Evolutionary conservation across 2,329 filamentous ascomycete genomes (phyloP).

Genomic region (Colletotrichum tropicicola): DNA sequence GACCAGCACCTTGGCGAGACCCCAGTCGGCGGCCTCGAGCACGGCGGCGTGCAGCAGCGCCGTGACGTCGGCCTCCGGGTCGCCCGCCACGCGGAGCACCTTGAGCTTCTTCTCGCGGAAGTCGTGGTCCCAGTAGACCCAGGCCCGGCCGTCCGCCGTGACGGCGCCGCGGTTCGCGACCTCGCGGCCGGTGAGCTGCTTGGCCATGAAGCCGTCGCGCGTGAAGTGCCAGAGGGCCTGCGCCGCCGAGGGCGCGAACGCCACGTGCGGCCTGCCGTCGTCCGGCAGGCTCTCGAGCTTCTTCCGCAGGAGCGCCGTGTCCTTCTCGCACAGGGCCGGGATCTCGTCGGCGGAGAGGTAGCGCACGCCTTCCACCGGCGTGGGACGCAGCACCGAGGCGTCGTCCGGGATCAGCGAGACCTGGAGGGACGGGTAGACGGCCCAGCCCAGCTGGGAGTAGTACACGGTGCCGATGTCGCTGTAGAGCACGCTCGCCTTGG

Average conservation of each 20-base stretch:
- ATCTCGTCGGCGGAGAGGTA: constrained; percentile 37
- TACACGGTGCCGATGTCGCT: constrained; percentile 43
- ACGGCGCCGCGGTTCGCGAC: constrained; percentile 34
- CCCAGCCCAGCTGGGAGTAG: constrained; percentile 46
- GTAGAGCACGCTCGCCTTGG: constrained; percentile 45
- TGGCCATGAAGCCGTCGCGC: constrained; percentile 39
- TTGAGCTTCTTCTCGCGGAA: constrained; percentile 41
- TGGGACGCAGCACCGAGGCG: constrained; percentile 17
- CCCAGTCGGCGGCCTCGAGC: constrained; percentile 41
- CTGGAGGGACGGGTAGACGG: constrained; percentile 40
- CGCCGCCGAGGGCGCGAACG: constrained; percentile 40
- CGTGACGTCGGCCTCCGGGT: constrained; percentile 36
- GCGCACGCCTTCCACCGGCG: constrained; percentile 30
- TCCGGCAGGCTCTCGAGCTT: constrained; percentile 11
- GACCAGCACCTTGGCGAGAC: constrained; percentile 42
- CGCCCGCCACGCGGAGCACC: constrained; percentile 37
- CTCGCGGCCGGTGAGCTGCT: constrained; percentile 32
- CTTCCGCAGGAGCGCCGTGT: constrained; percentile 36
- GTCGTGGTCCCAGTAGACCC: constrained; percentile 48
- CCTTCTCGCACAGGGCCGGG: constrained; percentile 35
- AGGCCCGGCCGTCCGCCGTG: constrained; percentile 36
- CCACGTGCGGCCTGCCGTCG: constrained; percentile 41
- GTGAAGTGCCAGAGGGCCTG: constrained; percentile 44
- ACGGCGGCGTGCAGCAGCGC: constrained; percentile 43
- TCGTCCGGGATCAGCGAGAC: constrained; percentile 41